Percentiles rank a stretch among this genome's conserved stretches.
phyloP scores from a whole-genome alignment of 352 stramenopile species.

The Thraustochytrium sp. region DNA sequence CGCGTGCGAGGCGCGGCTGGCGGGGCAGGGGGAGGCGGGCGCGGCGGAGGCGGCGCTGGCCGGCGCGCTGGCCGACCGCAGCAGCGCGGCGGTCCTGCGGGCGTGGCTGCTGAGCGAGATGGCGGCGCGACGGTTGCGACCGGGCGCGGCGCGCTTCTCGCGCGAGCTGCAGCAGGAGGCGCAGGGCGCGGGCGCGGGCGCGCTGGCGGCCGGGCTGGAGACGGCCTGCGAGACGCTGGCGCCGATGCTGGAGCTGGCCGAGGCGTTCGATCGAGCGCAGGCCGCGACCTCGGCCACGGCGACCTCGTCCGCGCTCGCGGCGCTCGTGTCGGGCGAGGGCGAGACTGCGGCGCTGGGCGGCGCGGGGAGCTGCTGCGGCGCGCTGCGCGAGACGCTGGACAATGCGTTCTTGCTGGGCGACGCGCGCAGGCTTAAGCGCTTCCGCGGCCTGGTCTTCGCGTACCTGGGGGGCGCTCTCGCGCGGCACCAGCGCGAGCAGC shows the following conservation, averaged over 20 bases:
- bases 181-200: background rate
- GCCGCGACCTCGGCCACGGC: no score
- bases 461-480: background rate
- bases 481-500: background rate
- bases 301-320: no score
- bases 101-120: background rate
- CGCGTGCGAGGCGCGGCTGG: background rate
- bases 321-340: no score
- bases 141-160: background rate
- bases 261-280: background rate
- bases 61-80: background rate
- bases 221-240: background rate
- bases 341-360: no score
- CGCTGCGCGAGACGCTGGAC: background rate
- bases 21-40: background rate
- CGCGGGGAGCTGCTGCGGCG: background rate
- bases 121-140: background rate
- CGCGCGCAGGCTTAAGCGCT: background rate
- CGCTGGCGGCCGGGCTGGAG: background rate
- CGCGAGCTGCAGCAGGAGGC: background rate
- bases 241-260: background rate
- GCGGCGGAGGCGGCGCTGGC: background rate
- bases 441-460: background rate
- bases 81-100: background rate
- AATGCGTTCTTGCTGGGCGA: constrained; percentile 29